These are phyloP conservation scores for Alternaria sp. DNA, from an alignment of 2,329 filamentous ascomycete genomes.

Conservation along the genomic window DNA sequence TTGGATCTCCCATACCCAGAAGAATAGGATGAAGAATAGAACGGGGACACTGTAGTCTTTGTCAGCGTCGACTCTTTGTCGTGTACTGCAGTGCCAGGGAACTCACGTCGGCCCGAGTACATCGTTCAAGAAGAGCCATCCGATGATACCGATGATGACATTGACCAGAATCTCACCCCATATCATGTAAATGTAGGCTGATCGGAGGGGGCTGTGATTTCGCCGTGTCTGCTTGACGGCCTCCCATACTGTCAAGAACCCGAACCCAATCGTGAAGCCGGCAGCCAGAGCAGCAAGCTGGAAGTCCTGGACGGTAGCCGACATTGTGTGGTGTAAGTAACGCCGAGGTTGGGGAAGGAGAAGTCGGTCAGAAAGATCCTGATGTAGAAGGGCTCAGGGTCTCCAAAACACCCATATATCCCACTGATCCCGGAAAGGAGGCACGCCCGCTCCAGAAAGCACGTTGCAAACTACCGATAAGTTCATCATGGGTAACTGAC, in stretches of 20 bases:
- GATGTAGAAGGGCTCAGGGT: neutral
- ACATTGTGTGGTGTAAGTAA: conserved; percentile 17
- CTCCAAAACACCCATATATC: conserved; percentile 1
- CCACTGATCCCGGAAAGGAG: conserved; percentile 6
- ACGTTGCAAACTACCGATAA: conserved; percentile 4
- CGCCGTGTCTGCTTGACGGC: conserved; percentile 45
- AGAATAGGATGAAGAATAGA: conserved; percentile 42
- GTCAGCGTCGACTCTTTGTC: conserved; percentile 1
- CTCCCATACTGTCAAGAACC: conserved; percentile 44
- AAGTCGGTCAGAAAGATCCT: conserved; percentile 1
- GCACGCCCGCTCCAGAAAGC: neutral
- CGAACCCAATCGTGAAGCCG: conserved; percentile 46
- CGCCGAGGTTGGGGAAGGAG: neutral
- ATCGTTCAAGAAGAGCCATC: conserved; percentile 42
- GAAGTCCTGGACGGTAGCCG: conserved; percentile 31
- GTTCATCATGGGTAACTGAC: conserved; percentile 1
- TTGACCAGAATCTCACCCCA: conserved; percentile 44
- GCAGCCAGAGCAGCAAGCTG: conserved; percentile 42
- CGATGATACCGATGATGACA: conserved; percentile 37
- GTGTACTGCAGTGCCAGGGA: neutral
- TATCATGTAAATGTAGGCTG: conserved; percentile 47
- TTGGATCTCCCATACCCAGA: conserved; percentile 52
- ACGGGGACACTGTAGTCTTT: conserved; percentile 29
- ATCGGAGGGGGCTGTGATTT: conserved; percentile 42
- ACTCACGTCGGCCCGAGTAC: conserved; percentile 39